A percentile compares a stretch with the other conserved stretches of the same genome.
phyloP scores from a whole-genome alignment of 768 basidiomycete genomes.

The Psilocybe subaeruginosa region DNA sequence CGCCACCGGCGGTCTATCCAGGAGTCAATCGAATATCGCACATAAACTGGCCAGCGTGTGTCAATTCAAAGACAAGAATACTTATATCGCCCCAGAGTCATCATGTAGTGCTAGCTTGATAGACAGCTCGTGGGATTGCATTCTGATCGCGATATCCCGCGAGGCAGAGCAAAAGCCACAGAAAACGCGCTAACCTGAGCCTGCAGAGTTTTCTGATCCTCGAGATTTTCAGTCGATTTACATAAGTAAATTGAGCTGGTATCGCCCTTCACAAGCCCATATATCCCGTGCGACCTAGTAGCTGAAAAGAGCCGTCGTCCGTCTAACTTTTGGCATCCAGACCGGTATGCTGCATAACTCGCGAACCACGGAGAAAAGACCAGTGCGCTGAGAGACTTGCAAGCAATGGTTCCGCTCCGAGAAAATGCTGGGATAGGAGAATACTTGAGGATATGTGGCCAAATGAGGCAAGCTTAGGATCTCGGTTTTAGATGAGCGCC shows the following conservation, averaged over 20 bases:
- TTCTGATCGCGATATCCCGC: not conserved
- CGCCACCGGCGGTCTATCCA: not conserved
- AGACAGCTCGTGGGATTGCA: not conserved
- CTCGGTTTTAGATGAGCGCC: slow-evolving; percentile 10
- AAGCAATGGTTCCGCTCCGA: not conserved
- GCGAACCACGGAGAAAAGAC: not conserved
- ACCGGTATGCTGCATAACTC: not conserved
- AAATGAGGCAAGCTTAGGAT: slow-evolving; percentile 10
- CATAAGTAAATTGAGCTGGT: not conserved
- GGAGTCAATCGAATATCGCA: not conserved
- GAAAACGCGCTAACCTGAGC: not conserved
- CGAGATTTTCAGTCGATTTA: not conserved
- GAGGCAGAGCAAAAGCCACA: not conserved
- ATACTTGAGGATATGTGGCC: slow-evolving; percentile 2
- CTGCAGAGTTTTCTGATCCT: not conserved
- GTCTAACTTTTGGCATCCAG: not conserved
- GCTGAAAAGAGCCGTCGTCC: not conserved
- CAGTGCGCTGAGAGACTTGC: not conserved
- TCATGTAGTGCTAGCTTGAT: not conserved
- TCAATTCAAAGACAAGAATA: not conserved
- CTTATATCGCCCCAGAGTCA: not conserved
- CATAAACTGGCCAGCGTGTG: not conserved
- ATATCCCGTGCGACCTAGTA: not conserved
- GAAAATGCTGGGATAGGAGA: not conserved
- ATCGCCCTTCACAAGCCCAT: not conserved